A percentile compares a stretch with the other conserved stretches of the same genome.
phyloP scores from a whole-genome alignment of 441 rosid genomes.

The Cnidoscolus chayamansa region DNA sequence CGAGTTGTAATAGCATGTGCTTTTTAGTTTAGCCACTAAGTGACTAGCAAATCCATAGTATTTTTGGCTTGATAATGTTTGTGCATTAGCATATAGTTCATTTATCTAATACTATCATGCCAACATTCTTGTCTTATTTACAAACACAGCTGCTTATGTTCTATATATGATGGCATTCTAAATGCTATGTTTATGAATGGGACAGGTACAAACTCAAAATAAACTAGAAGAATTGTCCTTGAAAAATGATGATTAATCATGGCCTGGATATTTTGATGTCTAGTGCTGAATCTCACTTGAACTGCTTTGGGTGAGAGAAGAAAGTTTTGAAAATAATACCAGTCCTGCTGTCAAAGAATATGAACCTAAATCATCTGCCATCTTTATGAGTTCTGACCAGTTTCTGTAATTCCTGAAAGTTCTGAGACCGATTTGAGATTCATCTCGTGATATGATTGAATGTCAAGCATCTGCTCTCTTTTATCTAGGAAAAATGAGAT shows the following conservation, averaged over 20 bases:
- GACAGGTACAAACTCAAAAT: slow-evolving; percentile 28
- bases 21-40: background rate
- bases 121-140: background rate
- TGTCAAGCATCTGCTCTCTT: background rate
- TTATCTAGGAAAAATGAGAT: background rate
- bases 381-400: slow-evolving; percentile 11
- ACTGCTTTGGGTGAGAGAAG: background rate
- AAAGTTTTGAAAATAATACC: background rate
- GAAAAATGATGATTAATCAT: slow-evolving; percentile 1
- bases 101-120: background rate
- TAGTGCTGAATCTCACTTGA: background rate
- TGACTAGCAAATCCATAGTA: background rate
- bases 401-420: background rate
- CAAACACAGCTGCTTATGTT: background rate
- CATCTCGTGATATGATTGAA: background rate
- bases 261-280: background rate
- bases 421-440: background rate
- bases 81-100: background rate
- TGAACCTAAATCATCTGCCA: background rate
- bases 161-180: background rate
- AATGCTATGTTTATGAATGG: slow-evolving; percentile 9
- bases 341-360: background rate
- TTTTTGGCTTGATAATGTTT: background rate
- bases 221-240: slow-evolving; percentile 19
- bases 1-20: background rate